phyloP scores from a whole-genome alignment of 2,329 filamentous ascomycete genomes.

The Cladosporium sp. region DNA sequence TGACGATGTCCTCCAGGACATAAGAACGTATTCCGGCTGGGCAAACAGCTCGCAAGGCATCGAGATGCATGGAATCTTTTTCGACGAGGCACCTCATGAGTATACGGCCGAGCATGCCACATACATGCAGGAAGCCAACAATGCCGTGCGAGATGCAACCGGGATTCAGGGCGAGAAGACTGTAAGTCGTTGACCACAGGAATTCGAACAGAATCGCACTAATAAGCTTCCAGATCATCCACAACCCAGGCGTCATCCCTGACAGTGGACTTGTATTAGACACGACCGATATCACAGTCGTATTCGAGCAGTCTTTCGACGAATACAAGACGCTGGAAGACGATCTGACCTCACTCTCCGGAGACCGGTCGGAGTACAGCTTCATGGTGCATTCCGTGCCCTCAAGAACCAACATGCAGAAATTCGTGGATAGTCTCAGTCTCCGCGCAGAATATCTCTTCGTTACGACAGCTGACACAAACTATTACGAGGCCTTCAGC shows the following conservation, averaged over 20 bases:
- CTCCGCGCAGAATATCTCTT: conserved; percentile 17
- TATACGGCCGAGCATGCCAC: conserved; percentile 10
- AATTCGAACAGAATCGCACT: background rate
- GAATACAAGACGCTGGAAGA: conserved; percentile 10
- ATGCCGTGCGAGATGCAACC: conserved; percentile 16
- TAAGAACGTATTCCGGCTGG: conserved; percentile 25
- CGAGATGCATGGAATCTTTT: conserved; percentile 24
- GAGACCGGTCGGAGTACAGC: conserved; percentile 15
- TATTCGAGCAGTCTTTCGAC: conserved; percentile 20
- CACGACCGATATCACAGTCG: conserved; percentile 21
- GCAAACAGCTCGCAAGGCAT: conserved; percentile 14
- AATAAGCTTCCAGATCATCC: conserved; percentile 18
- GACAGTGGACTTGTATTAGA: conserved; percentile 14
- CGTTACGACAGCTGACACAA: conserved; percentile 14
- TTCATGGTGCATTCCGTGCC: conserved; percentile 22
- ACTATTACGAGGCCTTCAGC: conserved; percentile 17
- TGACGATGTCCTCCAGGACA: conserved; percentile 20
- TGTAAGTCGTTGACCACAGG: conserved; percentile 6
- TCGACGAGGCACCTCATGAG: conserved; percentile 23
- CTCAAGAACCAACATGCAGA: conserved; percentile 13
- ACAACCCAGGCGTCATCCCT: conserved; percentile 21
- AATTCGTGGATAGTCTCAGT: conserved; percentile 15
- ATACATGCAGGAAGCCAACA: conserved; percentile 16
- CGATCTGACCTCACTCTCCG: conserved; percentile 12
- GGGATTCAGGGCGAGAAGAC: conserved; percentile 16